These are phyloP conservation scores for Pseudocercospora cruenta DNA, from an alignment of 2,329 filamentous ascomycete species.

Conservation along the genomic window DNA sequence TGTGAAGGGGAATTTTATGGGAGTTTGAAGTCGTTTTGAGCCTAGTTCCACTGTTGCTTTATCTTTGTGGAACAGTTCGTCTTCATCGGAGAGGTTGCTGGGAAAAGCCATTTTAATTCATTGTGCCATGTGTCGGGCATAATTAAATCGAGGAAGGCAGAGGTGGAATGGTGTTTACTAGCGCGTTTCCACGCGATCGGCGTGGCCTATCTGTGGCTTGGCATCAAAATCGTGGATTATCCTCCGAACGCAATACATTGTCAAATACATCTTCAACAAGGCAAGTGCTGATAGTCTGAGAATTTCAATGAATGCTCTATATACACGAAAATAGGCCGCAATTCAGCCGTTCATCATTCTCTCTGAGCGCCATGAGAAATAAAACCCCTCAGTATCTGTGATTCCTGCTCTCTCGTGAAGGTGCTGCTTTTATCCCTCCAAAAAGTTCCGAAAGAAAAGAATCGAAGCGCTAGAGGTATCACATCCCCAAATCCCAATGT, in stretches of 20 bases:
- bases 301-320: background rate
- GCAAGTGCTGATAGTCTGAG: background rate
- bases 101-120: background rate
- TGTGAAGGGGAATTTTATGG: conserved; percentile 62
- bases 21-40: conserved; percentile 61
- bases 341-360: background rate
- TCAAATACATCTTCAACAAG: background rate
- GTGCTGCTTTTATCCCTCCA: background rate
- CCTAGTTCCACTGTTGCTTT: conserved; percentile 39
- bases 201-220: background rate
- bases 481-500: background rate
- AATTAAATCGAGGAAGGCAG: background rate
- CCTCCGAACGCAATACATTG: too few relatives aligned
- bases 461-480: background rate
- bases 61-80: background rate
- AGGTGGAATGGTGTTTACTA: background rate
- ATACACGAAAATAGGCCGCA: background rate
- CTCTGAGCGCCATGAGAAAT: background rate
- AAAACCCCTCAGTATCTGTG: background rate
- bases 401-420: background rate
- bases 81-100: background rate
- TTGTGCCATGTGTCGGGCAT: background rate
- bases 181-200: background rate
- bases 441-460: background rate
- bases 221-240: background rate